Conservation (phyloP, 2,329 filamentous ascomycete species). For the Neofusicoccum parvum region DNA sequence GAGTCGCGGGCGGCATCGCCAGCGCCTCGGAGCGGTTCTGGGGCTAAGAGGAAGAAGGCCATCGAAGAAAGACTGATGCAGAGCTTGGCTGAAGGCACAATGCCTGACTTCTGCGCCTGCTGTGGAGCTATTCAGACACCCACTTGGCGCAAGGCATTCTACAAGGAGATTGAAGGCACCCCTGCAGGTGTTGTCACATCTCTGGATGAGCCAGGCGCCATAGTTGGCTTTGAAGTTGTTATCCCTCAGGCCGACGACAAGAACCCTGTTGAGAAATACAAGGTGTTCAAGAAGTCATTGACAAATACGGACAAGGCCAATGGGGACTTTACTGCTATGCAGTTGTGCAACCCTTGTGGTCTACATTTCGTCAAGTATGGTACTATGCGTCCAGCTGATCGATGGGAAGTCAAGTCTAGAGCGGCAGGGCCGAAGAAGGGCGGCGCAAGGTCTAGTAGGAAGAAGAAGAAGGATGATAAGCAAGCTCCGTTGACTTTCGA, state of each 20-base stretch:
- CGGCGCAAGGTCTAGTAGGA: slow-evolving; percentile 35
- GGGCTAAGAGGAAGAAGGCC: slow-evolving; percentile 67
- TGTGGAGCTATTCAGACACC: slow-evolving; percentile 95
- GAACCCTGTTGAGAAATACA: slow-evolving; percentile 66
- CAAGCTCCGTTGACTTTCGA: slow-evolving; percentile 5
- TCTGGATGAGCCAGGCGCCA: slow-evolving; percentile 68
- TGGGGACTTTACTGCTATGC: slow-evolving; percentile 65
- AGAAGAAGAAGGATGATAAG: slow-evolving; percentile 26
- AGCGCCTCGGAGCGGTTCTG: slow-evolving; percentile 49
- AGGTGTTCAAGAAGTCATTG: slow-evolving; percentile 76
- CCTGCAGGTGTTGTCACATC: slow-evolving; percentile 72
- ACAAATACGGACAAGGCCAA: slow-evolving; percentile 64
- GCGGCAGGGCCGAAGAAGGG: slow-evolving; percentile 51
- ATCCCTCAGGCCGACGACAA: slow-evolving; percentile 50
- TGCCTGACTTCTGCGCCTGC: slow-evolving; percentile 87
- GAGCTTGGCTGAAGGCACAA: slow-evolving; percentile 73
- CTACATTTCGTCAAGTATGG: slow-evolving; percentile 93
- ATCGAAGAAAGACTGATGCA: slow-evolving; percentile 59
- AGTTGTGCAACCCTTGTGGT: slow-evolving; percentile 93
- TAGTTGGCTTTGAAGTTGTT: slow-evolving; percentile 47
- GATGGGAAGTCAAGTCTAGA: slow-evolving; percentile 63
- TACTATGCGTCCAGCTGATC: slow-evolving; percentile 76
- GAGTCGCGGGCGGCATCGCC: slow-evolving; percentile 14
- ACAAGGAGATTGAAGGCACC: slow-evolving; percentile 62
- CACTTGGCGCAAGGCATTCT: slow-evolving; percentile 86